phyloP scores from a whole-genome alignment of 768 basidiomycete species.

The Myochromella boudieri region DNA sequence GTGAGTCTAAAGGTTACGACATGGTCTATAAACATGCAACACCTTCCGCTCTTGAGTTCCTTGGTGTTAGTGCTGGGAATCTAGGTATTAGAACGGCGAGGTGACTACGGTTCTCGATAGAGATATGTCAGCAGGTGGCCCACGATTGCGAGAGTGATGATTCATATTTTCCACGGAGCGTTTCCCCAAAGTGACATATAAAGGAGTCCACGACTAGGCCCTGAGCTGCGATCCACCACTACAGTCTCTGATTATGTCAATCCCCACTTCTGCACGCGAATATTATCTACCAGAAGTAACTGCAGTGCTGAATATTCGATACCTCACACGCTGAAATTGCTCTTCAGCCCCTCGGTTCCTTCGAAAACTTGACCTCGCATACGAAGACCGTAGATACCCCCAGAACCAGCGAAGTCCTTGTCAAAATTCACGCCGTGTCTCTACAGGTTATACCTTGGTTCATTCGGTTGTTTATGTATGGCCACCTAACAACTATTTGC shows the following conservation, averaged over 20 bases:
- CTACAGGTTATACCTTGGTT: constrained; percentile 37
- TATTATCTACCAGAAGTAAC: constrained; percentile 15
- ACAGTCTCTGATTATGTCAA: constrained; percentile 8
- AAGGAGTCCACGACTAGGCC: too few relatives aligned
- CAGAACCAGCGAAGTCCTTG: constrained; percentile 48
- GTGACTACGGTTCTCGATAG: too few relatives aligned
- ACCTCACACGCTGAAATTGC: neutral
- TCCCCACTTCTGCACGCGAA: constrained; percentile 12
- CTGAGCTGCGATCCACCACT: neutral
- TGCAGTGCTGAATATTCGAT: neutral
- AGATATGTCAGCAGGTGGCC: too few relatives aligned
- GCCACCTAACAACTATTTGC: neutral
- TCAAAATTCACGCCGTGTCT: constrained; percentile 58
- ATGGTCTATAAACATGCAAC: too few relatives aligned
- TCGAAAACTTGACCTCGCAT: constrained; percentile 23
- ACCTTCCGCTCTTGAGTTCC: too few relatives aligned
- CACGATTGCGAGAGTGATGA: neutral
- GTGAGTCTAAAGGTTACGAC: too few relatives aligned
- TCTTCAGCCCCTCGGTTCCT: constrained; percentile 13
- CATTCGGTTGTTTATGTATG: neutral
- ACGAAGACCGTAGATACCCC: constrained; percentile 28
- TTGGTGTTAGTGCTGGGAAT: too few relatives aligned
- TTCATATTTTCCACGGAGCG: neutral
- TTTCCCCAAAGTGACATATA: neutral
- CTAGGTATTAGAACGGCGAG: too few relatives aligned